These are phyloP conservation scores for Pseudogymnoascus sp. DNA, from an alignment of 2,329 filamentous ascomycete species.

Conservation along the genomic window DNA sequence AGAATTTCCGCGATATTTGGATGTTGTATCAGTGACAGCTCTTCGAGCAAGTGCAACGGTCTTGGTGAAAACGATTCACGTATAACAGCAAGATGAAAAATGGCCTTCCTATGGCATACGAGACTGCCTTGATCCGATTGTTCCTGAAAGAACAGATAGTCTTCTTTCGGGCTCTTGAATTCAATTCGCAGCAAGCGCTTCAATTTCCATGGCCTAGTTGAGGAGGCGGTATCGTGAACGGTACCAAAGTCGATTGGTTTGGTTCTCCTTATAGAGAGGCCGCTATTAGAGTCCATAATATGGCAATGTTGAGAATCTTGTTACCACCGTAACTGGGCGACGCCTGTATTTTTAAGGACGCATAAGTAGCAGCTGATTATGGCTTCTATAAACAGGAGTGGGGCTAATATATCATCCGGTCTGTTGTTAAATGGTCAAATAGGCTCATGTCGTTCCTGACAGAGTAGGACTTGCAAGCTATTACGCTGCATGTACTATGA, in stretches of 20 bases:
- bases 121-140: conserved; percentile 15
- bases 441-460: no score
- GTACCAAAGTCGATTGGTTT: conserved; percentile 15
- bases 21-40: conserved; percentile 14
- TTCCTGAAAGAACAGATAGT: conserved; percentile 16
- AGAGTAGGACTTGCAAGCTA: no score
- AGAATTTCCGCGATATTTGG: conserved; percentile 18
- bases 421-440: no score
- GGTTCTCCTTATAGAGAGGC: conserved; percentile 11
- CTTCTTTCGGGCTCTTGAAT: conserved; percentile 15
- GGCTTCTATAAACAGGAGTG: no score
- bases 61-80: conserved; percentile 15
- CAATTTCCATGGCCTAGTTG: conserved; percentile 10
- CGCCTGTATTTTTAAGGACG: no score
- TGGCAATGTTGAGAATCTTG: no score
- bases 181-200: conserved; percentile 15
- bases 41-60: conserved; percentile 16
- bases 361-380: no score
- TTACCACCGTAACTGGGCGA: no score
- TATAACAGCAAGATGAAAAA: conserved; percentile 14
- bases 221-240: neutral
- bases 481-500: no score
- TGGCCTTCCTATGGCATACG: conserved; percentile 15
- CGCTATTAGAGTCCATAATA: conserved; percentile 12
- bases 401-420: no score